phyloP scores from a whole-genome alignment of 805 yeast genomes.

The Scheffersomyces ergatensis region DNA sequence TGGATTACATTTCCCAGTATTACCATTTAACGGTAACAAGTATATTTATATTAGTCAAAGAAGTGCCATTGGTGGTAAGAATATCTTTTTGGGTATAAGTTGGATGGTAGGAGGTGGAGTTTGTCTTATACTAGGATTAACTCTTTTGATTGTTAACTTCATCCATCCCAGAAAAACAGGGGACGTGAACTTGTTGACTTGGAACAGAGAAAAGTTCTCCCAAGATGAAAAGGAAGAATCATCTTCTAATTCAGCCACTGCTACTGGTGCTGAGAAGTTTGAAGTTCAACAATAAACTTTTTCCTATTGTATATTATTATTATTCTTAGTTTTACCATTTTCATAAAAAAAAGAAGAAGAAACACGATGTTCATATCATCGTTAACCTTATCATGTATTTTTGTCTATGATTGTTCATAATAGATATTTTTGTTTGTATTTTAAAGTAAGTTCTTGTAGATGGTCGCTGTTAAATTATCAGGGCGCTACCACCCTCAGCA shows the following conservation, averaged over 20 bases:
- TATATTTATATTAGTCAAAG: conserved; percentile 66
- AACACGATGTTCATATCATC: no score
- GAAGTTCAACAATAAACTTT: background rate
- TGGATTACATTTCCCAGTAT: conserved; percentile 80
- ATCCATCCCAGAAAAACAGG: conserved; percentile 69
- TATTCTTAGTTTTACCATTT: background rate
- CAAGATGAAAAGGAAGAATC: conserved; percentile 1
- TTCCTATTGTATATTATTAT: background rate
- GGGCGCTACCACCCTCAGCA: background rate
- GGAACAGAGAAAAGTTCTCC: conserved; percentile 53
- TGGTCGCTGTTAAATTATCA: no score
- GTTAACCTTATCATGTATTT: no score
- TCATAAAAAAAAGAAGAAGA: no score
- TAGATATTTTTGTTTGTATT: no score
- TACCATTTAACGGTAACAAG: conserved; percentile 65
- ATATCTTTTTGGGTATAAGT: conserved; percentile 65
- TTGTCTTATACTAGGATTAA: conserved; percentile 56
- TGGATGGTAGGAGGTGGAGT: conserved; percentile 78
- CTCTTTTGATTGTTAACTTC: conserved; percentile 53
- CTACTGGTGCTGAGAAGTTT: background rate
- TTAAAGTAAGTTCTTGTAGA: no score
- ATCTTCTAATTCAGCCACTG: background rate
- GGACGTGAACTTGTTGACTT: conserved; percentile 65
- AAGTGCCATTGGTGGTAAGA: conserved; percentile 75
- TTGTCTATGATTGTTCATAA: no score